Conservation (phyloP, 2,329 filamentous ascomycete genomes). For the Cadophora malorum region DNA sequence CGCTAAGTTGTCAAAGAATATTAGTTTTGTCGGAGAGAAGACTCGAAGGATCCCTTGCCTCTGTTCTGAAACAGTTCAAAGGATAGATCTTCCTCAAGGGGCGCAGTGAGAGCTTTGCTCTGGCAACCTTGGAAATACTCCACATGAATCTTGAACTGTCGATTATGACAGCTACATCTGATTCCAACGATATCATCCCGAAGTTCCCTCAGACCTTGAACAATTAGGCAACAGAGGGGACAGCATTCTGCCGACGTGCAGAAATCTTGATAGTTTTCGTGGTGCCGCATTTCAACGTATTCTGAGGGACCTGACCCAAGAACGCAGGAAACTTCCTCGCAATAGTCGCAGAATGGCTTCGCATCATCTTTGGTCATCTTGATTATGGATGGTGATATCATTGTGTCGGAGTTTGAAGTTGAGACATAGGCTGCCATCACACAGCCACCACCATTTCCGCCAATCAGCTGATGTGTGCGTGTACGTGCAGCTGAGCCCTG, state of each 20-base stretch:
- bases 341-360: background rate
- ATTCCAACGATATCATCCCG: background rate
- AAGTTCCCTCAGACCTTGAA: background rate
- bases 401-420: background rate
- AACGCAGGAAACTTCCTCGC: background rate
- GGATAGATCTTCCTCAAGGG: too few species aligned
- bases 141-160: background rate
- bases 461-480: background rate
- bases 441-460: background rate
- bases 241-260: background rate
- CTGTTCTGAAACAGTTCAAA: too few species aligned
- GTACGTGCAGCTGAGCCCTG: background rate
- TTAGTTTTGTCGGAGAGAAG: too few species aligned
- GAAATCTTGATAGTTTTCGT: slow-evolving; percentile 1
- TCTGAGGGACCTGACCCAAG: background rate
- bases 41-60: too few species aligned
- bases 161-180: background rate
- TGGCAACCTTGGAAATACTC: background rate
- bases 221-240: background rate
- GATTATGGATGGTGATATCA: background rate
- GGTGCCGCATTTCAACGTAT: background rate
- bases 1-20: too few species aligned
- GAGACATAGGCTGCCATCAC: background rate
- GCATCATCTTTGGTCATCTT: background rate
- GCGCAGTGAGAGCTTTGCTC: too few species aligned